phyloP scores from a whole-genome alignment of 306 rosid genomes.

The Vicia sativa region DNA sequence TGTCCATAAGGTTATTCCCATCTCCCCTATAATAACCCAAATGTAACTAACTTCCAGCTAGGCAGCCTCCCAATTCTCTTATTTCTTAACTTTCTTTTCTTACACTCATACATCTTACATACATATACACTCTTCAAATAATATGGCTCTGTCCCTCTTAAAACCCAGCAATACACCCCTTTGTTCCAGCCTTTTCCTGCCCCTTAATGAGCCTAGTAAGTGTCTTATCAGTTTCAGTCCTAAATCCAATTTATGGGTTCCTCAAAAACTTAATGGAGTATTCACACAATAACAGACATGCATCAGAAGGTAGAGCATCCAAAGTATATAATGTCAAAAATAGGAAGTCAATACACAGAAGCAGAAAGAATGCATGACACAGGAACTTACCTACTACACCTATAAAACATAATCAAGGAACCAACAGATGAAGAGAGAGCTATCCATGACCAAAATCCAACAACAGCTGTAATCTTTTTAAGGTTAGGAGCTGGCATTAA shows the following conservation, averaged over 20 bases:
- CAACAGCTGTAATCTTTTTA: slow-evolving; percentile 77
- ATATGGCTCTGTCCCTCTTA: not conserved
- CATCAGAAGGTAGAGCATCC: slow-evolving; percentile 24
- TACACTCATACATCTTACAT: not conserved
- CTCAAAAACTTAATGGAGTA: slow-evolving; percentile 23
- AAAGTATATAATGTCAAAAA: slow-evolving; percentile 29
- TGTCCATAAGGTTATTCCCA: not conserved
- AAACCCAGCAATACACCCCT: not conserved
- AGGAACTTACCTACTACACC: slow-evolving; percentile 79
- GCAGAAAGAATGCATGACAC: slow-evolving; percentile 27
- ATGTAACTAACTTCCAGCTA: slow-evolving; percentile 1
- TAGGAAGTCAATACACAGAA: slow-evolving; percentile 26
- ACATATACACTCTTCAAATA: slow-evolving; percentile 10
- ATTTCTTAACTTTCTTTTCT: not conserved
- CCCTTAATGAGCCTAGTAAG: not conserved
- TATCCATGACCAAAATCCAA: slow-evolving; percentile 89
- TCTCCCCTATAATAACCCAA: not conserved
- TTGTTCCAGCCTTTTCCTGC: not conserved
- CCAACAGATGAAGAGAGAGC: slow-evolving; percentile 62
- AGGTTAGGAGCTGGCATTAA: slow-evolving; percentile 71
- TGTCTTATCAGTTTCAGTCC: slow-evolving; percentile 18
- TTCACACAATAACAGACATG: slow-evolving; percentile 15
- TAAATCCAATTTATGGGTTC: slow-evolving; percentile 12
- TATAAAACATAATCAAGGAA: slow-evolving; percentile 75
- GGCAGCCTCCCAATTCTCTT: not conserved